Conservation (phyloP, 441 rosid genomes). For the Bocquillonia castaneifolia region DNA sequence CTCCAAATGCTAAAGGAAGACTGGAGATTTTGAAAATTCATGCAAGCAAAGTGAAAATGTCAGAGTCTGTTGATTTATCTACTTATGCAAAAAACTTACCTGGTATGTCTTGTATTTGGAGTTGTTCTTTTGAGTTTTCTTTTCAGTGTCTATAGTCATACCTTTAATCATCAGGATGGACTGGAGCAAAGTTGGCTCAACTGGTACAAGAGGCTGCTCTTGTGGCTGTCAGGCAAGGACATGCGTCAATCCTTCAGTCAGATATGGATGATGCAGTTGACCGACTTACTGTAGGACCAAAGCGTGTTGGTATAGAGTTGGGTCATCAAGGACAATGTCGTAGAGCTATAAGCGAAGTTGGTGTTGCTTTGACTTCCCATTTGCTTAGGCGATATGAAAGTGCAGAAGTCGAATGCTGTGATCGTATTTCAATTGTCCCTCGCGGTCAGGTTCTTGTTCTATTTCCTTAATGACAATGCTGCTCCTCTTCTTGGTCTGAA, state of each 20-base stretch:
- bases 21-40: slow-evolving; percentile 79
- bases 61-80: slow-evolving; percentile 76
- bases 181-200: slow-evolving; percentile 88
- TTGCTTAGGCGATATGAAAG: slow-evolving; percentile 67
- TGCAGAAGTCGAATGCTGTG: slow-evolving; percentile 76
- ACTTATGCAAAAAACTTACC: slow-evolving; percentile 80
- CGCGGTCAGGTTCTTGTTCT: slow-evolving; percentile 73
- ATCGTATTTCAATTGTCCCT: slow-evolving; percentile 81
- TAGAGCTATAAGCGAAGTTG: slow-evolving; percentile 86
- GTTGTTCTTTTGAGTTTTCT: slow-evolving; percentile 16
- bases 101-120: slow-evolving; percentile 41
- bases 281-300: slow-evolving; percentile 87
- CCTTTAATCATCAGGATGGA: slow-evolving; percentile 63
- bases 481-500: not conserved
- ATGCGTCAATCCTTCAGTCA: slow-evolving; percentile 61
- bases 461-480: slow-evolving; percentile 18
- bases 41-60: slow-evolving; percentile 86
- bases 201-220: slow-evolving; percentile 93
- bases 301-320: slow-evolving; percentile 67
- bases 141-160: slow-evolving; percentile 14
- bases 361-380: slow-evolving; percentile 83
- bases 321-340: slow-evolving; percentile 85
- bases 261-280: slow-evolving; percentile 94
- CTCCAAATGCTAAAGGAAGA: slow-evolving; percentile 92
- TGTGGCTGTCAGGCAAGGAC: slow-evolving; percentile 84